A percentile compares a stretch with the other conserved stretches of the same genome.
Conservation (phyloP, 352 stramenopile species). For the Pythium scleroteichum region DNA sequence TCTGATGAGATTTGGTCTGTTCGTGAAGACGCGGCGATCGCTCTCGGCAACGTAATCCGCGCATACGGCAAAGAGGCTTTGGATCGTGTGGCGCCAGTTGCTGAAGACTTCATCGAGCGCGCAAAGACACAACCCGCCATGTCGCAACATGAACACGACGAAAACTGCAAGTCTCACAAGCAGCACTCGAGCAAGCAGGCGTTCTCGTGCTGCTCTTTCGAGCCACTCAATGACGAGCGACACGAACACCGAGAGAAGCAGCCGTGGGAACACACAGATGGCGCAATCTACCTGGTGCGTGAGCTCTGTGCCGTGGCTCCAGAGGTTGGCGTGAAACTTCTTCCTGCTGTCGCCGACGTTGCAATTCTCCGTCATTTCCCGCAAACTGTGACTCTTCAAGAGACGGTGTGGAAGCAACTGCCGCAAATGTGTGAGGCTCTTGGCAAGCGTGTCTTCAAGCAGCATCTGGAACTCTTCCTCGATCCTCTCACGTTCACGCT, state of each 20-base stretch:
- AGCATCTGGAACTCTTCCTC: constrained; percentile 83
- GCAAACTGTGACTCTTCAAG: constrained; percentile 71
- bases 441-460: constrained; percentile 85
- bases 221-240: constrained; percentile 92
- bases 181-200: constrained; percentile 93
- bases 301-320: constrained; percentile 84
- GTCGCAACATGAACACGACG: constrained; percentile 92
- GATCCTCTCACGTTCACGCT: constrained; percentile 81
- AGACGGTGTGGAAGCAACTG: constrained; percentile 87
- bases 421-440: constrained; percentile 69
- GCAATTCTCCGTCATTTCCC: constrained; percentile 78
- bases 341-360: constrained; percentile 66
- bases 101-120: constrained; percentile 69
- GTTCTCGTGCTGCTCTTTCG: constrained; percentile 95
- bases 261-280: constrained; percentile 95
- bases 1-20: constrained; percentile 98
- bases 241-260: constrained; percentile 85
- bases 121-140: constrained; percentile 91
- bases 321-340: constrained; percentile 46
- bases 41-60: constrained; percentile 91
- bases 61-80: constrained; percentile 89
- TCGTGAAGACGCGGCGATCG: constrained; percentile 94
- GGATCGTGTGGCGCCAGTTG: constrained; percentile 71
- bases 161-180: constrained; percentile 89
- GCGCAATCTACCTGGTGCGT: constrained; percentile 94